Conservation (phyloP, 805 yeast species). For the Vanderwaltozyma polyspora region DNA sequence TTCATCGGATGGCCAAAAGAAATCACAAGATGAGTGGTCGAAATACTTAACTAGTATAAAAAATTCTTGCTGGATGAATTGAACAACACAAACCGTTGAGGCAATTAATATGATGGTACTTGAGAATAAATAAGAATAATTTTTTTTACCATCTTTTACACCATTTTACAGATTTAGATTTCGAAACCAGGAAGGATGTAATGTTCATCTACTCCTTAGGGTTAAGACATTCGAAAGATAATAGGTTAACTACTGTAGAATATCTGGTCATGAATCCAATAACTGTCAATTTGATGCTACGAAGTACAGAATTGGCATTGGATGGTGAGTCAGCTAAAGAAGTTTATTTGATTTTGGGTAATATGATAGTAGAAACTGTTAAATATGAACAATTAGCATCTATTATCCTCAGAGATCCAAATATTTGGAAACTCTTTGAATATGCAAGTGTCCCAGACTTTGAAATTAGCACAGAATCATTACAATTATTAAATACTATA, state of each 20-base stretch:
- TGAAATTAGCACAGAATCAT: slow-evolving; percentile 85
- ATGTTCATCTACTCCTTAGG: slow-evolving; percentile 60
- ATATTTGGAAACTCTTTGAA: slow-evolving; percentile 74
- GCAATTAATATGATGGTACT: slow-evolving; percentile 9
- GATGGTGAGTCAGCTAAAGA: slow-evolving; percentile 31
- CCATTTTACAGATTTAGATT: slow-evolving; percentile 59
- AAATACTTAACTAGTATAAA: slow-evolving; percentile 55
- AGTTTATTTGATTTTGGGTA: slow-evolving; percentile 61
- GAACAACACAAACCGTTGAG: slow-evolving; percentile 14
- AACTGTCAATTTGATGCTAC: slow-evolving; percentile 40
- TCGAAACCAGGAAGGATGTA: slow-evolving; percentile 84
- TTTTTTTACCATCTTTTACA: slow-evolving; percentile 49
- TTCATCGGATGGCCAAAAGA: slow-evolving; percentile 24
- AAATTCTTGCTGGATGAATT: slow-evolving; percentile 54
- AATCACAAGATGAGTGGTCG: slow-evolving; percentile 61
- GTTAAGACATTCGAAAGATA: slow-evolving; percentile 66
- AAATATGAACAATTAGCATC: slow-evolving; percentile 61
- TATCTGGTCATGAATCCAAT: slow-evolving; percentile 58
- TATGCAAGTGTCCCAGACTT: slow-evolving; percentile 68
- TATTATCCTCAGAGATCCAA: slow-evolving; percentile 44
- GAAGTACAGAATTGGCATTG: slow-evolving; percentile 36
- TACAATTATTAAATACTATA: slow-evolving; percentile 61
- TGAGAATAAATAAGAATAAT: slow-evolving; percentile 50
- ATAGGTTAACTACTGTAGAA: slow-evolving; percentile 75
- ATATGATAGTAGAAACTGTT: slow-evolving; percentile 73